Conservation (phyloP, 768 basidiomycete genomes). For the Amanita muscaria region DNA sequence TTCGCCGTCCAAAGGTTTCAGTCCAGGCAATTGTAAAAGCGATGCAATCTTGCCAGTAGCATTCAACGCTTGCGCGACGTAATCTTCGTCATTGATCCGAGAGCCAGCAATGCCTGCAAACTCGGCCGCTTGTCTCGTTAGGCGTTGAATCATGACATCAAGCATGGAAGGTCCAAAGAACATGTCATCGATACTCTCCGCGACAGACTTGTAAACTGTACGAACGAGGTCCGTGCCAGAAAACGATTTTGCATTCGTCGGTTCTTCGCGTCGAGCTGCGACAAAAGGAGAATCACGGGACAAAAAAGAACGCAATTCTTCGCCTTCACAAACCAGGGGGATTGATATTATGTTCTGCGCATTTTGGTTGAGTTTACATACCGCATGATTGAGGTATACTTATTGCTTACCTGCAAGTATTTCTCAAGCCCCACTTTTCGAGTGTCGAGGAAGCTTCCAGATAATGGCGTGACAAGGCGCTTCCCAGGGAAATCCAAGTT, state of each 20-base stretch:
- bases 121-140: constrained; percentile 85
- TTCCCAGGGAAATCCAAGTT: constrained; percentile 89
- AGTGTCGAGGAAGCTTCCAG: constrained; percentile 80
- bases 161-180: constrained; percentile 94
- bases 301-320: constrained; percentile 76
- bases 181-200: constrained; percentile 95
- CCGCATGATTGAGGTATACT: neutral
- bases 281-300: constrained; percentile 83
- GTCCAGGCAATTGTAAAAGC: constrained; percentile 60
- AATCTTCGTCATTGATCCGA: constrained; percentile 74
- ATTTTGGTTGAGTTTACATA: neutral
- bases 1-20: constrained; percentile 80
- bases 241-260: constrained; percentile 30
- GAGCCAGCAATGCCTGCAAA: constrained; percentile 78
- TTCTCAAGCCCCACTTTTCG: constrained; percentile 74
- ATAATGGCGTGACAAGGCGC: constrained; percentile 80
- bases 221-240: constrained; percentile 74
- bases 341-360: constrained; percentile 63
- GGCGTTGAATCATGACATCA: constrained; percentile 87
- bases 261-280: constrained; percentile 40
- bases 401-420: constrained; percentile 73
- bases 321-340: constrained; percentile 71
- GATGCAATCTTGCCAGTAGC: constrained; percentile 57
- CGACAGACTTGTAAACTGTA: constrained; percentile 83
- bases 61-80: constrained; percentile 72